These are phyloP conservation scores for Termitomyces eurrhizus DNA, from an alignment of 768 basidiomycete genomes.

Conservation along the genomic window DNA sequence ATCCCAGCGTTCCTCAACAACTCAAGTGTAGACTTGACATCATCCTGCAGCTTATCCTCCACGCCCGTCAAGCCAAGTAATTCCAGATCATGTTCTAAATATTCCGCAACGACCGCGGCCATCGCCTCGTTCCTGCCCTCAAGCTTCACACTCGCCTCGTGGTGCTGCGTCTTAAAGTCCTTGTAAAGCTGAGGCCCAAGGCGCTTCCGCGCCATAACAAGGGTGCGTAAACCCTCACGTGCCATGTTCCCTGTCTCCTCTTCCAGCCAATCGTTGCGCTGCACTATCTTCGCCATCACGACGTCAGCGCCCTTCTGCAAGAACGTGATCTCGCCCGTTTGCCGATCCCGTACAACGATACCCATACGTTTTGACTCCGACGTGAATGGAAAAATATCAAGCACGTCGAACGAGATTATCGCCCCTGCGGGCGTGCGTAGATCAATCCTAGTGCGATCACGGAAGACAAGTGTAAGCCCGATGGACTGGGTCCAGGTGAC, in stretches of 20 bases:
- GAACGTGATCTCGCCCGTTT: slow-evolving; percentile 79
- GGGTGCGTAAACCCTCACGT: slow-evolving; percentile 88
- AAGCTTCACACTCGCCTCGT: slow-evolving; percentile 73
- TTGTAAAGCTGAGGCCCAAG: slow-evolving; percentile 65
- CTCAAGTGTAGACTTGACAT: slow-evolving; percentile 92
- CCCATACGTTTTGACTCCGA: slow-evolving; percentile 99
- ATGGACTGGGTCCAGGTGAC: slow-evolving; percentile 97
- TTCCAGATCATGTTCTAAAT: slow-evolving; percentile 87
- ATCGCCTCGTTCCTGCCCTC: slow-evolving; percentile 84
- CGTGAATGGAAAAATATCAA: slow-evolving; percentile 97
- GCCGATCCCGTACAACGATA: slow-evolving; percentile 82
- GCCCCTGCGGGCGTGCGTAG: slow-evolving; percentile 68
- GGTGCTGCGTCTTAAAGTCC: slow-evolving; percentile 69
- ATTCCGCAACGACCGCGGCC: slow-evolving; percentile 64
- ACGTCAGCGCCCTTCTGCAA: slow-evolving; percentile 97
- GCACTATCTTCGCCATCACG: slow-evolving; percentile 95
- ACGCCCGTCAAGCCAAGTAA: slow-evolving; percentile 95
- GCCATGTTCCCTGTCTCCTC: slow-evolving; percentile 99
- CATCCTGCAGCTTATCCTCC: slow-evolving; percentile 97
- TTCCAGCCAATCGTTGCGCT: slow-evolving; percentile 97
- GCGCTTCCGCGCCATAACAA: slow-evolving; percentile 86
- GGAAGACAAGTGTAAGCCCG: slow-evolving; percentile 82
- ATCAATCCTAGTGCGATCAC: slow-evolving; percentile 89
- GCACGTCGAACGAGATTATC: slow-evolving; percentile 72
- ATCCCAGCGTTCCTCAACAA: slow-evolving; percentile 92